Evolutionary conservation across 2,329 filamentous ascomycete species (phyloP), one percentile per base, ranked within the genome.

Genomic region (Zopfia rhizophila): DNA sequence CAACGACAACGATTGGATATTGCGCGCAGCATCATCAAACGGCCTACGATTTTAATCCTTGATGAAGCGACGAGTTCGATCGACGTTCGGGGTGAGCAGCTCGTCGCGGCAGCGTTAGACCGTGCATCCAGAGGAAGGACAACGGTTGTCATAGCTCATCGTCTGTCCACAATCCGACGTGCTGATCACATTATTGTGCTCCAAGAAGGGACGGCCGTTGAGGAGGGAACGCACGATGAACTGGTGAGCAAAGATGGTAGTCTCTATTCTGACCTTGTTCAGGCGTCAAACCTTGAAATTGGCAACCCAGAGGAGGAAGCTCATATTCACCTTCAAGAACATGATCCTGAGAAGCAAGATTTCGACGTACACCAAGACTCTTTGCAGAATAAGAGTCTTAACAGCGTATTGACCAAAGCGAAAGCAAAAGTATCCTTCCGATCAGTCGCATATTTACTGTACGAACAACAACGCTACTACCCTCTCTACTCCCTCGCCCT

Each of bases 1-100:
- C 93, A 97, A 73, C 96, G 96, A 72, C 93, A 97, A 73, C 88
- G 93, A 57, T 94, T 97, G 65, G 91, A 91, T 7, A 96, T 97
- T 72, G 91, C 92, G 5, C 81, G 91, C 64, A 91, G 91, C 23
- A 84, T 96, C 48, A 89, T 96, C 28, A 91, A 87, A 18, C 88
- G 96, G 61, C 91, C 91, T 1, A 93, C 90, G 74, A 85, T 97
- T 61, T 79, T 97, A 1, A 81, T 97, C 1, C 85, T 97, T 6
- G 93, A 97, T 55, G 93, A 97, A 72, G 93, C 93, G 6, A 97
- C 93, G 0, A 93, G 89, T 29, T 91, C 91, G 4, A 80, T 97
- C 1, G 93, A 97, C 66, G 96, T 92, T 17, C 92, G 94, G 66
- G 93, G 90, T 1, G 93, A 97, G 75, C 90, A 90, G 29, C 88